Evolutionary conservation across 176 grass and related monocot genomes (phyloP).

Genomic region (Carex littledalei): DNA sequence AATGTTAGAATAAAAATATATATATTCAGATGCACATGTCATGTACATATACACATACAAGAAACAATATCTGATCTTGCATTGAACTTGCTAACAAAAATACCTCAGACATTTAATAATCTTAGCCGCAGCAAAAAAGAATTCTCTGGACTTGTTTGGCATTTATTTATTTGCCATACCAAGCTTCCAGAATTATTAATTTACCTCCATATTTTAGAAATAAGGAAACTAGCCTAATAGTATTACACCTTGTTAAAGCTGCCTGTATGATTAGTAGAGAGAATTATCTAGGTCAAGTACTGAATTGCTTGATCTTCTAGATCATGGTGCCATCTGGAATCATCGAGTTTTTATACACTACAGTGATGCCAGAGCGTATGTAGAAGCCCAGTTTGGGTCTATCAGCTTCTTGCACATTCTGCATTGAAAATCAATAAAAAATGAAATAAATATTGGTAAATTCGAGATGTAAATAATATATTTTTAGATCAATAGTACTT

Average conservation of each 20-base stretch:
- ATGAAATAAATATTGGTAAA: not conserved
- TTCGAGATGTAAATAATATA: not conserved
- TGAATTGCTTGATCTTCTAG: constrained; percentile 26
- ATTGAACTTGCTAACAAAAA: not conserved
- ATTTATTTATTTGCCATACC: constrained; percentile 20
- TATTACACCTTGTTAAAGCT: not conserved
- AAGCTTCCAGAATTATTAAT: constrained; percentile 10
- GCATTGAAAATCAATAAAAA: constrained; percentile 21
- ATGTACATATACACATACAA: constrained; percentile 4
- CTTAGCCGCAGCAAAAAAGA: constrained; percentile 9
- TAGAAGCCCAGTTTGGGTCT: constrained; percentile 53
- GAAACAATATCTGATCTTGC: not conserved
- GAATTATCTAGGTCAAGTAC: not conserved
- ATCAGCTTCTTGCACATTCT: constrained; percentile 75
- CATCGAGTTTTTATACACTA: constrained; percentile 54
- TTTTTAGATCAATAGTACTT: not conserved
- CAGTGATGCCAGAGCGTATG: constrained; percentile 77
- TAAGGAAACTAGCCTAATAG: constrained; percentile 4
- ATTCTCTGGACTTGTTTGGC: constrained; percentile 3
- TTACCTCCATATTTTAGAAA: not conserved
- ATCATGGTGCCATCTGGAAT: constrained; percentile 57
- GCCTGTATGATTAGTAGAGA: constrained; percentile 9
- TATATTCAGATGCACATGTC: not conserved
- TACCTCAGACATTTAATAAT: not conserved
- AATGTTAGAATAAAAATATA: not conserved